phyloP scores from a whole-genome alignment of 2,329 filamentous ascomycete species.

The Apiospora koreana region DNA sequence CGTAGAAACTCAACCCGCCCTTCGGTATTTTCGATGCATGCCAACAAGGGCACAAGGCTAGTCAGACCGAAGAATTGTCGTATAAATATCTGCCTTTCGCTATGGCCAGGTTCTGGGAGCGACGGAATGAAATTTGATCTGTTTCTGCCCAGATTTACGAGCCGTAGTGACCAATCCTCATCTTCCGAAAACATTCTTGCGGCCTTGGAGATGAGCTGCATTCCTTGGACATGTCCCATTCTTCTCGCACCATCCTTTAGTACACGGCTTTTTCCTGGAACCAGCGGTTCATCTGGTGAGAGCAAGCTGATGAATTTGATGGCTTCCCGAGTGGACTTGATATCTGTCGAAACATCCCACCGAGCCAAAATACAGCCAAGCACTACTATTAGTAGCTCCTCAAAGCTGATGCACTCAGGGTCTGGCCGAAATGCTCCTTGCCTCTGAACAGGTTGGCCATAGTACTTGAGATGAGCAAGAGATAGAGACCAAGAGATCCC shows the following conservation, averaged over 20 bases:
- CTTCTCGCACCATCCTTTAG: too few relatives aligned
- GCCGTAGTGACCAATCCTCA: not conserved
- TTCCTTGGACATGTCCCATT: too few relatives aligned
- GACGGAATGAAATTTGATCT: not conserved
- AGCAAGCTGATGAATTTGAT: not conserved
- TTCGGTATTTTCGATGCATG: not conserved
- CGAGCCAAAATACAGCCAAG: constrained; percentile 1
- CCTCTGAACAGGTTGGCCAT: constrained; percentile 10
- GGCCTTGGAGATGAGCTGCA: not conserved
- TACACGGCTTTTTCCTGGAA: too few relatives aligned
- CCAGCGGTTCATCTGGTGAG: too few relatives aligned
- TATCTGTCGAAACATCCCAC: not conserved
- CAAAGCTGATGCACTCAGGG: constrained; percentile 9
- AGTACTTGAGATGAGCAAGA: constrained; percentile 18
- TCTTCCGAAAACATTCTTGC: not conserved
- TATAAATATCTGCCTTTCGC: not conserved
- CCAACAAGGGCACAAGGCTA: not conserved
- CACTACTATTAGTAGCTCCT: constrained; percentile 14
- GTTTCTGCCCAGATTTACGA: not conserved
- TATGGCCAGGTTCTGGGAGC: too few relatives aligned
- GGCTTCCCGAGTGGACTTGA: not conserved
- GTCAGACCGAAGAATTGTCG: not conserved
- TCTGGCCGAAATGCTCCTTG: constrained; percentile 10
- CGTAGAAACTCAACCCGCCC: not conserved
- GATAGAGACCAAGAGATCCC: constrained; percentile 18